Evolutionary conservation across 805 yeast species (phyloP), one percentile per base, ranked within the genome.

Genomic region (Metschnikowia peoriensis): DNA sequence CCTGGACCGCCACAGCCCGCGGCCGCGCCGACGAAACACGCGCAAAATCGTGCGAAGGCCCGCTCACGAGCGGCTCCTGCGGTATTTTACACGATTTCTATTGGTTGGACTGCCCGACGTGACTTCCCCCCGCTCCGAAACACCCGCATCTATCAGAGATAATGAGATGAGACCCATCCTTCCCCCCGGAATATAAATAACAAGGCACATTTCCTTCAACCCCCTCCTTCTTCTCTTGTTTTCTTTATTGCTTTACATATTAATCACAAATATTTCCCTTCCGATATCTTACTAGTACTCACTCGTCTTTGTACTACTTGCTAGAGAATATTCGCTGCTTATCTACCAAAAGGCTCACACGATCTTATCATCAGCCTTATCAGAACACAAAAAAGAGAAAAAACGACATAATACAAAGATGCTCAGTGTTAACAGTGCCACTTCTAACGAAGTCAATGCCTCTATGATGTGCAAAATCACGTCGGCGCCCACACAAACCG

Each of bases 401-500:
- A 39, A 28, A 34, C n/a, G 2, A 15, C 7, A 40, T 8, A 16
- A 16, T 12, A 9, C 14, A 17, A 22, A 2, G 2, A 49, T 49
- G 52, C 52, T 49, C 34, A 49, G 52, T 38, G 37, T 49, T 27
- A 49, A 49, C 48, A 49, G 45, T 34, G 47, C 54, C 41, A 32
- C 37, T 40, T 22, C 60, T 40, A 28, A 32, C 44, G 54, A 41
- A 35, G 47, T 49, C 29, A 38, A 41, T 28, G 44, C 57, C 28
- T 9, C 49, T n/a, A 28, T 45, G 45, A 45, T 50, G 51, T 52
- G 55, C 50, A 47, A 48, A 37, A 42, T 51, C 28, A 32, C 44
- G 38, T 44, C 55, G 40, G 42, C 50, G 27, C 38, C 49, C n/a
- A 47, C 37, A 37, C 39, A 38, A 34, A 45, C 55, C 17, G 56